phyloP scores from a whole-genome alignment of 768 basidiomycete species.

The Phaeotremella fagi region DNA sequence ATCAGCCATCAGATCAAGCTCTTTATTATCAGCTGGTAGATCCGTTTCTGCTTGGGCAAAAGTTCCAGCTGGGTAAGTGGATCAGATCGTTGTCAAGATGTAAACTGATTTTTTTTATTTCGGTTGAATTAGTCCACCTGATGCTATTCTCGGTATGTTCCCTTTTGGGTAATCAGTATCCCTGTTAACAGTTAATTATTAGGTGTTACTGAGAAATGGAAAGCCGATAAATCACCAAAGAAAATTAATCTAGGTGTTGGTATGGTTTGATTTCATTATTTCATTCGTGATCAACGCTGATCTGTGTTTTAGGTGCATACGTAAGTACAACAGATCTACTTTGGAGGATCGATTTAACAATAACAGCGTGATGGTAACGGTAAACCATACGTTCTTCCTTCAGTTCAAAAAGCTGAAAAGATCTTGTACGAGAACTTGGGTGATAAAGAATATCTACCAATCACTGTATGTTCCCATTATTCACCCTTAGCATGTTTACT shows the following conservation, averaged over 20 bases:
- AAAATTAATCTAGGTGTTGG: conserved; percentile 99
- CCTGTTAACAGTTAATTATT: background rate
- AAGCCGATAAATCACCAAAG: conserved; percentile 79
- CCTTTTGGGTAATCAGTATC: background rate
- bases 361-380: conserved; percentile 73
- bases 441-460: conserved; percentile 96
- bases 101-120: no score
- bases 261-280: conserved; percentile 42
- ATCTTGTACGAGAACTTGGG: conserved; percentile 60
- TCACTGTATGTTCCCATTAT: conserved; percentile 53
- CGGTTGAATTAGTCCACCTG: conserved; percentile 42
- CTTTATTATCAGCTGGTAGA: no score
- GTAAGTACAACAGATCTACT: conserved; percentile 17
- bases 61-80: conserved; percentile 42
- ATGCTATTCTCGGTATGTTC: conserved; percentile 43
- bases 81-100: background rate
- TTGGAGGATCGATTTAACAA: conserved; percentile 1
- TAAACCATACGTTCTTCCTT: conserved; percentile 86
- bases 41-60: conserved; percentile 38
- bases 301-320: conserved; percentile 29
- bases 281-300: background rate
- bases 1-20: background rate
- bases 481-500: background rate
- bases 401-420: conserved; percentile 74
- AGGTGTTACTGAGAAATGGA: conserved; percentile 83